A percentile compares a stretch with the other conserved stretches of the same genome.
Conservation (phyloP, 2,329 filamentous ascomycete species). For the Cladosporium sp. region DNA sequence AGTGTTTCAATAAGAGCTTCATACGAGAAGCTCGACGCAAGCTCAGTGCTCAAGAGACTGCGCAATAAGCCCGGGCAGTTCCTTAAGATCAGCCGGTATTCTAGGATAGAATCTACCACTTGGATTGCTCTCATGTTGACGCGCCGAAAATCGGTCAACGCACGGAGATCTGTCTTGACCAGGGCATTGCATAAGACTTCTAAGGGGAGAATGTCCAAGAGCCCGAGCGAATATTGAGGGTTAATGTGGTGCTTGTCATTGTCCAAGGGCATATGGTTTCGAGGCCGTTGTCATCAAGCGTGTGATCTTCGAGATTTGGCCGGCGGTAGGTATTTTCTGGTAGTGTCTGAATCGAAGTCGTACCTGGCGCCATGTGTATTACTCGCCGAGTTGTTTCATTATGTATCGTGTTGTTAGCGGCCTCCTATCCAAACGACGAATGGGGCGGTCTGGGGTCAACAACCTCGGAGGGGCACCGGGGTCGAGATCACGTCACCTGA, state of each 20-base stretch:
- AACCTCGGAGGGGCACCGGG: no score
- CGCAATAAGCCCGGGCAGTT: constrained; percentile 32
- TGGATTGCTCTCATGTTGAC: constrained; percentile 34
- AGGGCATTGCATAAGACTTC: constrained; percentile 30
- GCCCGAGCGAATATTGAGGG: neutral
- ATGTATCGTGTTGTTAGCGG: no score
- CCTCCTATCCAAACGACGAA: no score
- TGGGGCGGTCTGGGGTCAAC: no score
- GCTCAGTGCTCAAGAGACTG: constrained; percentile 26
- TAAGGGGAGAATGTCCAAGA: neutral
- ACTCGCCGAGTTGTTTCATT: no score
- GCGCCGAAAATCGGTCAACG: constrained; percentile 33
- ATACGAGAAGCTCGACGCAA: constrained; percentile 23
- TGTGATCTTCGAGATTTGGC: constrained; percentile 2
- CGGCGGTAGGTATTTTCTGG: no score
- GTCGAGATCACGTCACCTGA: no score
- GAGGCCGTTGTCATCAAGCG: constrained; percentile 3
- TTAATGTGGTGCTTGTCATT: constrained; percentile 18
- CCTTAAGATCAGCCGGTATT: constrained; percentile 31
- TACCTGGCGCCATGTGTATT: no score
- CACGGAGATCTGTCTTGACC: constrained; percentile 28
- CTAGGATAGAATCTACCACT: constrained; percentile 34
- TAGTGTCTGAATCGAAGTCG: no score
- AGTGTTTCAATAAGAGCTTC: constrained; percentile 32
- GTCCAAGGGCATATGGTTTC: constrained; percentile 21